Evolutionary conservation across 208 protist species (phyloP).

Genomic region (Trichomonas tenax): DNA sequence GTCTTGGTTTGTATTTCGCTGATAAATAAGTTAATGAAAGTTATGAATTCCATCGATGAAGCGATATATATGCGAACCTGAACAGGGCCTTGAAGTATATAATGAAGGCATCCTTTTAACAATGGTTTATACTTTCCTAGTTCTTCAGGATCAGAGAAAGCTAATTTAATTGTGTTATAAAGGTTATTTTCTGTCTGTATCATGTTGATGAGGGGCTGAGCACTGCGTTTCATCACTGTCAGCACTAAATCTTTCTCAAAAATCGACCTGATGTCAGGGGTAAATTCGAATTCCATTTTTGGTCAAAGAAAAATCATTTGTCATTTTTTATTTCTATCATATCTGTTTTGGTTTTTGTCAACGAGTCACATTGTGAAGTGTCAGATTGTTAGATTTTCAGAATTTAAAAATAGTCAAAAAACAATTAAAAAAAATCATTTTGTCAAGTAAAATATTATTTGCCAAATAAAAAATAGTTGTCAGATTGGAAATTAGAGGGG

Average conservation of each 20-base stretch:
- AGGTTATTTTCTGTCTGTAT: neutral
- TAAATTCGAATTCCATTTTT: neutral
- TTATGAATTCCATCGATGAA: neutral
- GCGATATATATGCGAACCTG: neutral
- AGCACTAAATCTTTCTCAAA: neutral
- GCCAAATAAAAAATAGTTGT: too few relatives aligned
- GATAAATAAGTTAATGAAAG: neutral
- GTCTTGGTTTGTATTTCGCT: neutral
- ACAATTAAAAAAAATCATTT: too few relatives aligned
- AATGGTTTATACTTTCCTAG: neutral
- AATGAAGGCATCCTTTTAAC: neutral
- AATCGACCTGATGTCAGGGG: neutral
- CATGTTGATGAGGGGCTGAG: neutral
- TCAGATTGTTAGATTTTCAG: too few relatives aligned
- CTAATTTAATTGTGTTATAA: neutral
- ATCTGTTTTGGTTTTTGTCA: too few relatives aligned
- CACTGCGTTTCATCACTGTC: neutral
- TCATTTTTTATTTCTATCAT: too few relatives aligned
- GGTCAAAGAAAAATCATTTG: too few relatives aligned
- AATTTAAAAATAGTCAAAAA: too few relatives aligned
- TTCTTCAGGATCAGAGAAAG: neutral
- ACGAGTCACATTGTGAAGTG: too few relatives aligned
- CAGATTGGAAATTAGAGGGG: too few relatives aligned
- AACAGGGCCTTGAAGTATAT: neutral
- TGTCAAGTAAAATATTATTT: too few relatives aligned